Percentiles rank a stretch among this genome's conserved stretches.
phyloP scores from a whole-genome alignment of 257 asterid species.

The Solanum acaule region DNA sequence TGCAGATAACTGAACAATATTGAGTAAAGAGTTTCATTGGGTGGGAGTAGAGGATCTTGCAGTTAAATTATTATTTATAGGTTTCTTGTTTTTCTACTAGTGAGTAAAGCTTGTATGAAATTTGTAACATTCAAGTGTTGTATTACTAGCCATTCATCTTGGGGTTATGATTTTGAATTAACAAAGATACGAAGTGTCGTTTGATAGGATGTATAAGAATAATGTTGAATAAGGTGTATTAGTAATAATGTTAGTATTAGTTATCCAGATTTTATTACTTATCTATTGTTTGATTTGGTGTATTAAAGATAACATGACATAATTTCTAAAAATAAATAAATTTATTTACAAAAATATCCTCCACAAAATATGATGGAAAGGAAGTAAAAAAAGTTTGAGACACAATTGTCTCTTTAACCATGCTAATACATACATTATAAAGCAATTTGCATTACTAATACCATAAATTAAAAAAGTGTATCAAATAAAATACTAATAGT shows the following conservation, averaged over 20 bases:
- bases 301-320: too few relatives aligned
- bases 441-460: neutral
- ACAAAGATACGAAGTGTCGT: neutral
- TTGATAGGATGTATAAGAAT: too few relatives aligned
- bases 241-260: neutral
- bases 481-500: too few relatives aligned
- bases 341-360: too few relatives aligned
- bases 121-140: neutral
- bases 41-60: neutral
- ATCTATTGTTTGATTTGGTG: neutral
- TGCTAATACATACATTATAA: neutral
- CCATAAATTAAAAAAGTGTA: neutral
- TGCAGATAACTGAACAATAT: conserved; percentile 15
- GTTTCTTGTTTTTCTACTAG: neutral
- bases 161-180: neutral
- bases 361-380: too few relatives aligned
- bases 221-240: neutral
- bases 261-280: too few relatives aligned
- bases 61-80: neutral
- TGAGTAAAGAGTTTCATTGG: neutral
- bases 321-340: too few relatives aligned
- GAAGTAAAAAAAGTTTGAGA: neutral
- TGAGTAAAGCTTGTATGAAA: neutral
- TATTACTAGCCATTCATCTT: neutral
- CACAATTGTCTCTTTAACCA: neutral